Percentiles rank a stretch among this genome's conserved stretches.
These are phyloP conservation scores for Bruguiera hainesii DNA, from an alignment of 441 rosid genomes.

Conservation along the genomic window DNA sequence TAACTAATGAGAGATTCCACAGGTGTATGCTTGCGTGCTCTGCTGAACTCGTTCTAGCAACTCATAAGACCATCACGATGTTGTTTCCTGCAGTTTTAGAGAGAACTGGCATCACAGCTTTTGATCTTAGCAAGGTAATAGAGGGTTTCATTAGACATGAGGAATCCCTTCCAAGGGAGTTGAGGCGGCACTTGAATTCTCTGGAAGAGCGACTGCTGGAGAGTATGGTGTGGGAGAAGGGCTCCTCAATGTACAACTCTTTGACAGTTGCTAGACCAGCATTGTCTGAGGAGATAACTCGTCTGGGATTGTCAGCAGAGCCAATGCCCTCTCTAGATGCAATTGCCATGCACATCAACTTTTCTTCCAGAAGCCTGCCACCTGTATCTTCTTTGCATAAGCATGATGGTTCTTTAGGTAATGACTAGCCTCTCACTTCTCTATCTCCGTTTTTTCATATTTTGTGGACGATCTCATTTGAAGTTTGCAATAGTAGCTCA, in stretches of 20 bases:
- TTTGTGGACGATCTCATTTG: neutral
- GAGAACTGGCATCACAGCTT: slow-evolving; percentile 95
- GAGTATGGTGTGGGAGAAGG: slow-evolving; percentile 99
- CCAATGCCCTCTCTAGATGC: slow-evolving; percentile 99
- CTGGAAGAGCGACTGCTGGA: slow-evolving; percentile 93
- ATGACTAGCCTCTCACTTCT: neutral
- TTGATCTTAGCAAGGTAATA: slow-evolving; percentile 98
- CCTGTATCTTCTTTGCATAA: slow-evolving; percentile 50
- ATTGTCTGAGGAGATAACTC: slow-evolving; percentile 69
- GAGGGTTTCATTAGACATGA: slow-evolving; percentile 98
- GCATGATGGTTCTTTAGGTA: slow-evolving; percentile 64
- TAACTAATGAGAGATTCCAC: slow-evolving; percentile 97
- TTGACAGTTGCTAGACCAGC: slow-evolving; percentile 79
- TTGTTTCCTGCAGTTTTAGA: slow-evolving; percentile 95
- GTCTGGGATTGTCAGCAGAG: slow-evolving; percentile 82
- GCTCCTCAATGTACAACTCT: slow-evolving; percentile 95
- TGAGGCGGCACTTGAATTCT: slow-evolving; percentile 94
- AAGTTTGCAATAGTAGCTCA: slow-evolving; percentile 2
- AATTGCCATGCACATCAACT: slow-evolving; percentile 69
- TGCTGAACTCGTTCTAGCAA: slow-evolving; percentile 91
- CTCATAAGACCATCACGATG: slow-evolving; percentile 92
- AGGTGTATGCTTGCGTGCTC: slow-evolving; percentile 99
- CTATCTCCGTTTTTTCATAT: neutral
- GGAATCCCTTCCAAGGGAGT: slow-evolving; percentile 94
- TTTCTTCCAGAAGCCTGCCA: slow-evolving; percentile 51